Evolutionary conservation across 257 asterid genomes (phyloP).

Genomic region (Fraxinus americana): DNA sequence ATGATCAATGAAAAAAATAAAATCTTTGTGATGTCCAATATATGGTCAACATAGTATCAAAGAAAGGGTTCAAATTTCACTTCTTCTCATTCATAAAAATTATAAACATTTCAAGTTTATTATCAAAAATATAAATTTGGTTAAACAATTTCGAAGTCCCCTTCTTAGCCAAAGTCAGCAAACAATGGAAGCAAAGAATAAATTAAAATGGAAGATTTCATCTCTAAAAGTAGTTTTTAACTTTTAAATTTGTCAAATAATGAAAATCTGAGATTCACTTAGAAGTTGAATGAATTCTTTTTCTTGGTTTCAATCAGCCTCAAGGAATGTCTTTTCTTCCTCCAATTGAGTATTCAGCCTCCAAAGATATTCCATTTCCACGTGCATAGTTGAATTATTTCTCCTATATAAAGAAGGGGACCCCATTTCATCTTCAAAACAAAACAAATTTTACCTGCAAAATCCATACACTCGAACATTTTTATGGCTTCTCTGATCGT

Average conservation of each 20-base stretch:
- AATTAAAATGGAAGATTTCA: background rate
- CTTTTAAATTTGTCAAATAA: constrained; percentile 8
- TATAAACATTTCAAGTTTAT: background rate
- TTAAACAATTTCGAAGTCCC: background rate
- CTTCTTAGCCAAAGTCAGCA: background rate
- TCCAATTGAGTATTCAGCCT: constrained; percentile 25
- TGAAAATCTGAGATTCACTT: constrained; percentile 33
- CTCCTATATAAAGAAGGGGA: constrained; percentile 35
- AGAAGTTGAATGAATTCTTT: constrained; percentile 42
- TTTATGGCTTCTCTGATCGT: constrained; percentile 57
- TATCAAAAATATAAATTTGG: no score
- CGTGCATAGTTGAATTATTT: constrained; percentile 22
- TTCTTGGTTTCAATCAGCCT: constrained; percentile 51
- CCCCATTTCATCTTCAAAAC: constrained; percentile 31
- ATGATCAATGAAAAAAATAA: no score
- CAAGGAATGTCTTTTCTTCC: constrained; percentile 70
- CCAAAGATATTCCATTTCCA: constrained; percentile 43
- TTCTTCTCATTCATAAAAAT: background rate
- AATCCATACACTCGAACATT: background rate
- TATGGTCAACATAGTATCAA: no score
- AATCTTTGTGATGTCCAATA: no score
- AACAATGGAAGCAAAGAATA: constrained; percentile 36
- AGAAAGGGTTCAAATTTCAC: no score
- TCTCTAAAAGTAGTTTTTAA: background rate
- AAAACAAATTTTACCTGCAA: constrained; percentile 25